phyloP scores from a whole-genome alignment of 495 filamentous ascomycete species.

The Xylaria bambusicola region DNA sequence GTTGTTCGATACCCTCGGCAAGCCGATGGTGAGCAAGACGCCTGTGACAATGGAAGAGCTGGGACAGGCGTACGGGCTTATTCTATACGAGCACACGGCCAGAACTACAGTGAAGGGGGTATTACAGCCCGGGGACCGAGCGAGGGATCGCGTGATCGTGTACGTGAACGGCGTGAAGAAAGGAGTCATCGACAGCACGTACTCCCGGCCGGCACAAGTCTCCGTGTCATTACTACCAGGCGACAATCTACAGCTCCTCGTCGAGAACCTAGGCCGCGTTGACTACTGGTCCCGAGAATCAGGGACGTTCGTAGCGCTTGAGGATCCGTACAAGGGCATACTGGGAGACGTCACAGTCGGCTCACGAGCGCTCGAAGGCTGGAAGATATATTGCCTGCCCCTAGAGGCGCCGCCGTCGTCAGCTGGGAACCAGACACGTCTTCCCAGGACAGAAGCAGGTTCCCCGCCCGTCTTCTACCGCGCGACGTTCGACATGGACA shows the following conservation, averaged over 20 bases:
- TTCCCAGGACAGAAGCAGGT: not conserved
- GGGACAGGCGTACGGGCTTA: conserved; percentile 43
- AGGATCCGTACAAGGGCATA: conserved; percentile 50
- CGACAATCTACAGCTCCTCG: conserved; percentile 44
- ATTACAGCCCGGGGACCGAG: conserved; percentile 40
- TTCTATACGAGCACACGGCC: conserved; percentile 43
- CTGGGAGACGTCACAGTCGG: conserved; percentile 47
- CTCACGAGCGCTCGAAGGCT: conserved; percentile 30
- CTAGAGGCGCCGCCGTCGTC: conserved; percentile 27
- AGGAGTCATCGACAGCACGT: conserved; percentile 49
- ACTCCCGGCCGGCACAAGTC: conserved; percentile 37
- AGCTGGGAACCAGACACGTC: not conserved
- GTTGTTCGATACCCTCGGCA: conserved; percentile 35
- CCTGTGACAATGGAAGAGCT: conserved; percentile 50
- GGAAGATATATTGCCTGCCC: conserved; percentile 44
- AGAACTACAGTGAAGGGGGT: conserved; percentile 27
- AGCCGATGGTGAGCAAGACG: conserved; percentile 9
- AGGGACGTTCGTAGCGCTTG: conserved; percentile 32
- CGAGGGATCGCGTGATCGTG: conserved; percentile 47
- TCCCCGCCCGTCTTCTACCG: conserved; percentile 44
- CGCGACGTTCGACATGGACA: conserved; percentile 35
- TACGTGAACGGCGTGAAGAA: conserved; percentile 42
- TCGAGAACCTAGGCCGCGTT: conserved; percentile 51
- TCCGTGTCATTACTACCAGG: conserved; percentile 33
- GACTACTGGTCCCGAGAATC: conserved; percentile 44